Base-by-base conservation (phyloP, 192 early-diverging fungal genomes). In the Rhizoclosmatium globosum region DNA sequence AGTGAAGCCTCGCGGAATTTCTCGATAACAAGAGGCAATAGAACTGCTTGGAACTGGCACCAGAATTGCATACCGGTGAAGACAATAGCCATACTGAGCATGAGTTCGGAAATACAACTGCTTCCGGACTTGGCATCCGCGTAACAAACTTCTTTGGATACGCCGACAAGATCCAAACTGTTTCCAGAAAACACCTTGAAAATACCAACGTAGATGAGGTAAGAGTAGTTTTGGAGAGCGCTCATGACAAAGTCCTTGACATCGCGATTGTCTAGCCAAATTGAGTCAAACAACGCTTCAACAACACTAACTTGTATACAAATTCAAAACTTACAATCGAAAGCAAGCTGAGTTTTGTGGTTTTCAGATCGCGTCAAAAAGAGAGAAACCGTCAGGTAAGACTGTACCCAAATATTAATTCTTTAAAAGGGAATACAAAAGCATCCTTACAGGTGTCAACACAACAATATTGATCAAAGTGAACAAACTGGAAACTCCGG, bases 141-240 rank as follows among this genome's bases (percentile, higher is more conserved):
- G 31, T 39, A 31, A 45, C 77, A 79, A 71, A 39, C 38, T 70
- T 79, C 77, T 7, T 43, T 50, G 41, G 21, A 2, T 21, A 79
- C 42, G 43, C 68, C 68, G 58, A 79, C 15, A 23, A 7, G 15
- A 17, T 70, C 61, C 23, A 79, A 47, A 31, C 44, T 23, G 13
- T 38, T 39, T 44, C 77, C 77, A 64, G 68, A 46, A 58, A 69
- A 82, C 2, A 78, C 79, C 82, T 90, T 92, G 47, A 91, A 67
- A n/a, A 90, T 74, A 31, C 85, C 82, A 46, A 90, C 85, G 69
- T 92, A 92, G 65, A 92, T 81, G 17, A 93, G 67, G 3, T 81
- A 74, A n/a, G 85, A 84, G 76, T 89, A 93, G 71, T 87, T 91
- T 82, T 92, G 90, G 56, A 92, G 64, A 65, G 92, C 91, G 53